Conservation (phyloP, 345 rosid genomes). For the Eucalyptus cloeziana region DNA sequence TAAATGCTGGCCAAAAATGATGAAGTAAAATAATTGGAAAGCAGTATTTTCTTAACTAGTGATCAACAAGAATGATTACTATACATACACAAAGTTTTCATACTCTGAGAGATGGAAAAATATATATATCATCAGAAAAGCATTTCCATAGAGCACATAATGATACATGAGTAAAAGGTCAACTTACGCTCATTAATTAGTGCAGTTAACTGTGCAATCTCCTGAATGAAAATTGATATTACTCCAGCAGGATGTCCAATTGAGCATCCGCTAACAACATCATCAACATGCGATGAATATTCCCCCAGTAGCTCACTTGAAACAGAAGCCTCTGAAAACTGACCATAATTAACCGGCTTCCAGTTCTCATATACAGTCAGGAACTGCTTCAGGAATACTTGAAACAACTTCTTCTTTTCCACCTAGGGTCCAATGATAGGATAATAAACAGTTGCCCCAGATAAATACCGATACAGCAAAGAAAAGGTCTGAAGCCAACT, state of each 20-base stretch:
- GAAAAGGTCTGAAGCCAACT: background rate
- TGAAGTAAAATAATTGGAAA: background rate
- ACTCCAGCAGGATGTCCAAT: slow-evolving; percentile 63
- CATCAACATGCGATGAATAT: slow-evolving; percentile 4
- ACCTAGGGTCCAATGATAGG: slow-evolving; percentile 15
- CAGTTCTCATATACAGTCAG: slow-evolving; percentile 42
- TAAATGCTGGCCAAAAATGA: background rate
- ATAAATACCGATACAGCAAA: background rate
- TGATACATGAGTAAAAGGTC: background rate
- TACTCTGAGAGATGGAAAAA: background rate
- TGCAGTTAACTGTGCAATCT: slow-evolving; percentile 28
- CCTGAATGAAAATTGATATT: slow-evolving; percentile 34
- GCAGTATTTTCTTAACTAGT: background rate
- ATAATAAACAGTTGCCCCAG: background rate
- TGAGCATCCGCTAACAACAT: slow-evolving; percentile 37
- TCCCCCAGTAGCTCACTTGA: slow-evolving; percentile 13
- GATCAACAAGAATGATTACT: background rate
- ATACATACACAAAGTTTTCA: background rate
- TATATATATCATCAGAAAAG: background rate
- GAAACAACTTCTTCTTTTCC: slow-evolving; percentile 43
- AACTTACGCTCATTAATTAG: slow-evolving; percentile 43
- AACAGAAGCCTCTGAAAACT: slow-evolving; percentile 22
- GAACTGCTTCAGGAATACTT: slow-evolving; percentile 54
- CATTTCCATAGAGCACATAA: background rate
- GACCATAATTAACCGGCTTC: slow-evolving; percentile 40